Evolutionary conservation across 345 rosid genomes (phyloP), one percentile per base, ranked within the genome.

Genomic region (Lepidium didymum): DNA sequence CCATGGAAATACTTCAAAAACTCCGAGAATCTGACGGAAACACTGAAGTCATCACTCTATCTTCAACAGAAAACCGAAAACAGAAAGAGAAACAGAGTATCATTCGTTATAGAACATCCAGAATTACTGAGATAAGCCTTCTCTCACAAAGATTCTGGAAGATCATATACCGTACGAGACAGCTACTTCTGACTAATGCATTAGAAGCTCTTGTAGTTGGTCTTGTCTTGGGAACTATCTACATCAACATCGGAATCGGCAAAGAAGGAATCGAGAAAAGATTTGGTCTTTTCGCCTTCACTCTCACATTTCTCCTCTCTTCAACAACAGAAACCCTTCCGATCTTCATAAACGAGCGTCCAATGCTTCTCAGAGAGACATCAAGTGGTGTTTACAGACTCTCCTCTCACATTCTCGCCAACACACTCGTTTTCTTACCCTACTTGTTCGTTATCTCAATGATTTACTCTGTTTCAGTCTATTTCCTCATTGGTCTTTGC

Each of bases 321-420:
- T 84, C 96, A 37, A 90, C 92, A n/a, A 92, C 97, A 0, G 97
- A 92, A 72, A 84, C 97, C 15, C 91, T 93, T 4, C 97, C 98
- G 1, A 84, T 93, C 76, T 93, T 90, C 87, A 84, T 93, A 79
- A 85, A 86, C 65, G 97, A 90, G 77, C 77, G 98, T 64, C 94
- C 91, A 4, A 87, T 93, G 62, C 72, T 93, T 13, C 61, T 93
- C 5, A 73, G 87, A 64, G 97, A 93, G 77, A 78, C 97, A 19
- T 90, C 98, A 0, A 83, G 92, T 16, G 97, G 98, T 2, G 80
- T 88, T 61, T 93, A 93, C 44, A 77, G 97, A 36, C 82, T 93
- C 38, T 93, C 98, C 4, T 88, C 97, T 5, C 89, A 90, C 64
- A 71, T 93, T 10, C 62, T 85, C 4, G 98, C 98, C 23, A 93